Evolutionary conservation across 805 yeast genomes (phyloP).

Genomic region (Kuraishia ogatae): DNA sequence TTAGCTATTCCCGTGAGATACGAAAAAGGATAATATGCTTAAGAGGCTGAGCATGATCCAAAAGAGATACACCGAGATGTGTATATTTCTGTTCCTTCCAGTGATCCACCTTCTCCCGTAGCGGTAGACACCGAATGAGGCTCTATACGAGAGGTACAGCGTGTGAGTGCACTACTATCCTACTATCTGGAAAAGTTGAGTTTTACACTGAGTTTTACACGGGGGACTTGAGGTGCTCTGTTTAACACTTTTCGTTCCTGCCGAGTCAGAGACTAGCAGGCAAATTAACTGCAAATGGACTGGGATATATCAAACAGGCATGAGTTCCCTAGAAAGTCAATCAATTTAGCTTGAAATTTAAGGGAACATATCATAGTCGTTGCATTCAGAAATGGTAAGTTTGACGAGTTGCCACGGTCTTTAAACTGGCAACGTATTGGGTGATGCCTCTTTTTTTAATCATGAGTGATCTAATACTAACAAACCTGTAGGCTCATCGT

Average conservation of each 20-base stretch:
- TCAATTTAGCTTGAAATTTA: no score
- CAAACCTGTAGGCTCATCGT: conserved; percentile 68
- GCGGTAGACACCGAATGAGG: background rate
- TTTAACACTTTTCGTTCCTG: background rate
- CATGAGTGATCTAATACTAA: background rate
- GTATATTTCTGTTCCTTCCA: background rate
- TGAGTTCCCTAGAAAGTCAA: no score
- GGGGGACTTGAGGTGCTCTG: background rate
- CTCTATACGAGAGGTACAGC: background rate
- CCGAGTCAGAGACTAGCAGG: background rate
- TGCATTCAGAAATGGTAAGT: background rate
- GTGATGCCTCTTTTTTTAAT: background rate
- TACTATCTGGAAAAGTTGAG: background rate
- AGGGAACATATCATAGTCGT: no score
- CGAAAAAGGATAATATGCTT: no score
- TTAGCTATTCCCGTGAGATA: no score
- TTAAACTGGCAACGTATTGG: background rate
- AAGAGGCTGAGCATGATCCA: no score
- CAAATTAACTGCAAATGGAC: background rate
- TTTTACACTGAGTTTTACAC: background rate
- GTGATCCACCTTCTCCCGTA: background rate
- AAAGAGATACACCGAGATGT: no score
- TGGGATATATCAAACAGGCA: no score
- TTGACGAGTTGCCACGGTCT: background rate
- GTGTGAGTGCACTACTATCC: background rate